Evolutionary conservation across 2,329 filamentous ascomycete species (phyloP).

Genomic region (Verticillium dahliae): DNA sequence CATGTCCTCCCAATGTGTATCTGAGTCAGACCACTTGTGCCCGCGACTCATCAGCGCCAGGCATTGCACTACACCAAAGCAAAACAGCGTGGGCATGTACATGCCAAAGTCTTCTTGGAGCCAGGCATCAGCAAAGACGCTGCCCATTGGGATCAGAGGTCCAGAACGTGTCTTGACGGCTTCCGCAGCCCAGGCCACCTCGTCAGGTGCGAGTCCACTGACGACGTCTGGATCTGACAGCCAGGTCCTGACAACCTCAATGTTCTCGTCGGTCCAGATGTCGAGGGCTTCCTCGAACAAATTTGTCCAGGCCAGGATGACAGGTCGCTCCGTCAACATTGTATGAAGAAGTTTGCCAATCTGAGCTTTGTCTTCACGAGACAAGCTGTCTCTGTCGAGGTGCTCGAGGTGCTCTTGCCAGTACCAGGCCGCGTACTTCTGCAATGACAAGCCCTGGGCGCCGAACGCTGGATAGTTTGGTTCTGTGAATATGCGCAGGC

Average conservation of each 20-base stretch:
- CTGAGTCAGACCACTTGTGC: conserved; percentile 27
- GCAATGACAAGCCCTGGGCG: conserved; percentile 12
- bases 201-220: conserved; percentile 19
- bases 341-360: conserved; percentile 25
- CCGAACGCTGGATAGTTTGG: conserved; percentile 7
- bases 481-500: conserved; percentile 32
- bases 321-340: conserved; percentile 29
- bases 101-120: conserved; percentile 23
- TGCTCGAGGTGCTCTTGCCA: conserved; percentile 34
- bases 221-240: conserved; percentile 25
- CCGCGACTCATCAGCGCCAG: conserved; percentile 31
- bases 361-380: conserved; percentile 20
- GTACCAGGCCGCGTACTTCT: conserved; percentile 35
- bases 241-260: conserved; percentile 27
- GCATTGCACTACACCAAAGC: conserved; percentile 35
- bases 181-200: conserved; percentile 21
- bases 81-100: conserved; percentile 32
- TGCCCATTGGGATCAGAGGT: conserved; percentile 29
- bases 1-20: conserved; percentile 27
- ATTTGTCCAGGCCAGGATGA: conserved; percentile 32
- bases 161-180: conserved; percentile 17
- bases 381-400: conserved; percentile 21
- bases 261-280: conserved; percentile 31
- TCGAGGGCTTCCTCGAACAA: conserved; percentile 35
- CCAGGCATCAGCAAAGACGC: conserved; percentile 31